A percentile compares a stretch with the other conserved stretches of the same genome.
Evolutionary conservation across 2,329 filamentous ascomycete genomes (phyloP).

Genomic region (Lizonia empirigonia): DNA sequence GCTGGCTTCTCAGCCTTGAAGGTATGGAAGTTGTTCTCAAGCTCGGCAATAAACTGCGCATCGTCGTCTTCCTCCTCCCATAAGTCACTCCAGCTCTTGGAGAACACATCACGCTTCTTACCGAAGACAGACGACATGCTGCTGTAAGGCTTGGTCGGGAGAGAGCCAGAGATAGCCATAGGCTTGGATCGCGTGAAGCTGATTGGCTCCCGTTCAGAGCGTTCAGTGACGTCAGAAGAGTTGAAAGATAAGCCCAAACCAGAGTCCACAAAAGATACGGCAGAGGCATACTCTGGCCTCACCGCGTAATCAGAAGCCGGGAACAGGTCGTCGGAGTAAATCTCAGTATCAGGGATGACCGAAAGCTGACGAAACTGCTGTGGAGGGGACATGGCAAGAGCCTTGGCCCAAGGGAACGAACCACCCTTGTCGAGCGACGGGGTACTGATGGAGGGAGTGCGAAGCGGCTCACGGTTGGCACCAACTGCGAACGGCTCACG

Average conservation of each 20-base stretch:
- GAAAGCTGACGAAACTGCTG: constrained; percentile 81
- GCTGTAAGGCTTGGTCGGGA: constrained; percentile 68
- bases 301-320: constrained; percentile 77
- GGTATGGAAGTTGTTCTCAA: constrained; percentile 63
- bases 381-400: constrained; percentile 75
- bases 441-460: constrained; percentile 92
- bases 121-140: constrained; percentile 82
- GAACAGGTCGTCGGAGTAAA: constrained; percentile 84
- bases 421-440: constrained; percentile 76
- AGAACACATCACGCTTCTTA: constrained; percentile 76
- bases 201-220: constrained; percentile 50
- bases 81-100: constrained; percentile 99
- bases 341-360: constrained; percentile 78
- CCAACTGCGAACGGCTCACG: constrained; percentile 75
- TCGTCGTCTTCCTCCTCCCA: constrained; percentile 97
- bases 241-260: constrained; percentile 81
- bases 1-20: constrained; percentile 41
- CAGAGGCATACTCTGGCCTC: constrained; percentile 76
- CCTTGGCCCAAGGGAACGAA: constrained; percentile 94
- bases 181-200: constrained; percentile 68
- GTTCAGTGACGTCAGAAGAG: constrained; percentile 55
- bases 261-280: constrained; percentile 84
- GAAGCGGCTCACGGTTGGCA: constrained; percentile 91
- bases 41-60: constrained; percentile 58
- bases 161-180: constrained; percentile 78